Percentiles rank a stretch among this genome's conserved stretches.
Evolutionary conservation across 1,284 basidiomycete genomes (phyloP).

Genomic region (Fistulina hepatica): DNA sequence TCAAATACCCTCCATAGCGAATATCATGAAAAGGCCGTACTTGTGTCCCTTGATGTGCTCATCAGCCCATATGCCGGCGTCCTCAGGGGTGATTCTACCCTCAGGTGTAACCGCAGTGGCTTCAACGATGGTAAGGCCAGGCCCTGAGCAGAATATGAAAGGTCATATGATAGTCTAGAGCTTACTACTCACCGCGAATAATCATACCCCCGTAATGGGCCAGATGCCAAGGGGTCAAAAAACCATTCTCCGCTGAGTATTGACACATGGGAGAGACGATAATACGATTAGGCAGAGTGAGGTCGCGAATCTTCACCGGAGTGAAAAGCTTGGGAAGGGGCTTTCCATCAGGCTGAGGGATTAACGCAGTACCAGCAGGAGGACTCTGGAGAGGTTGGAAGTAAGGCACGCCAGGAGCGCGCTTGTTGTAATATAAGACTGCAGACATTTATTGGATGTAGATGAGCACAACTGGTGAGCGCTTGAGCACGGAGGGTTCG

Average conservation of each 20-base stretch:
- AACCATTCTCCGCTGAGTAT: conserved; percentile 52
- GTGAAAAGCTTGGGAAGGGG: conserved; percentile 51
- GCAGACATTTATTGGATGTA: no score
- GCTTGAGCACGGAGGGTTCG: no score
- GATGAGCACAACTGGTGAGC: no score
- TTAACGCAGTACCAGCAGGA: conserved; percentile 37
- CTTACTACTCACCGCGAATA: no score
- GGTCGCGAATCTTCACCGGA: conserved; percentile 50
- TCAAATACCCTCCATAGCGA: no score
- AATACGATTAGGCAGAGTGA: conserved; percentile 63
- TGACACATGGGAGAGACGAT: conserved; percentile 54
- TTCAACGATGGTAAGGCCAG: no score
- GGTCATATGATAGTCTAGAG: no score
- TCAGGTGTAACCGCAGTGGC: conserved; percentile 55
- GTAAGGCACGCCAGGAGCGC: conserved; percentile 33
- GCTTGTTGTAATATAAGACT: conserved; percentile 21
- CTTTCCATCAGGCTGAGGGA: conserved; percentile 31
- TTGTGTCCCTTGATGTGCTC: conserved; percentile 59
- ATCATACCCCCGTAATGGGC: conserved; percentile 37
- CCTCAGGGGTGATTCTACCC: conserved; percentile 38
- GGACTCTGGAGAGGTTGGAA: conserved; percentile 45
- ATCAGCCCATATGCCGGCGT: conserved; percentile 66
- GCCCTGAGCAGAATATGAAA: no score
- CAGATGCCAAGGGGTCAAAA: conserved; percentile 30
- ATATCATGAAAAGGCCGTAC: no score